These are phyloP conservation scores for Yarrowia bubula DNA, from an alignment of 805 yeast genomes.

Conservation along the genomic window DNA sequence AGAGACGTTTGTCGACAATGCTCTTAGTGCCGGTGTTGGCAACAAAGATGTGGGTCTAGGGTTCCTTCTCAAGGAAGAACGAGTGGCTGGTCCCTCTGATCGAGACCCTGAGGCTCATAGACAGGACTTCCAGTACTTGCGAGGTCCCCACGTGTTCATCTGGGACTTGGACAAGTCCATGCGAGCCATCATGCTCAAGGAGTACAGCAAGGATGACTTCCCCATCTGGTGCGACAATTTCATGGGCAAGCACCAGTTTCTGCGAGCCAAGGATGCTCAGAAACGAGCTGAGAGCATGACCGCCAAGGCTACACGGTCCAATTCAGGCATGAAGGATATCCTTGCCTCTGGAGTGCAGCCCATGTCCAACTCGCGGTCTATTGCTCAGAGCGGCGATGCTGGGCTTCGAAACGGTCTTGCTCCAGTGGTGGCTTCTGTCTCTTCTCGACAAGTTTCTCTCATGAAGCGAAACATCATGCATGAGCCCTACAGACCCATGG, in stretches of 20 bases:
- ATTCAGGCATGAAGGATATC: slow-evolving; percentile 47
- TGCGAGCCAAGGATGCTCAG: slow-evolving; percentile 23
- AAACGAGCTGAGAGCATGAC: slow-evolving; percentile 20
- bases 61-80: slow-evolving; percentile 71
- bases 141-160: slow-evolving; percentile 68
- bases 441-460: slow-evolving; percentile 9
- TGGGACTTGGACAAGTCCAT: slow-evolving; percentile 76
- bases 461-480: slow-evolving; percentile 17
- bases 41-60: slow-evolving; percentile 15
- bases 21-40: neutral
- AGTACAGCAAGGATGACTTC: slow-evolving; percentile 54
- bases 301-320: slow-evolving; percentile 5
- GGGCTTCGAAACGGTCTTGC: slow-evolving; percentile 37
- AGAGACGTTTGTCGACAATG: slow-evolving; percentile 16
- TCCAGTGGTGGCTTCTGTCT: slow-evolving; percentile 36
- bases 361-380: slow-evolving; percentile 39
- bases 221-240: slow-evolving; percentile 35
- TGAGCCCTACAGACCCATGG: neutral
- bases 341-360: slow-evolving; percentile 57
- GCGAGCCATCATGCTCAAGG: slow-evolving; percentile 78
- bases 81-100: slow-evolving; percentile 80
- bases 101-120: slow-evolving; percentile 82
- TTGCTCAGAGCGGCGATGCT: slow-evolving; percentile 37
- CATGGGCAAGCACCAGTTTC: slow-evolving; percentile 18
- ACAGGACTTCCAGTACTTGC: slow-evolving; percentile 81